Percentiles rank a stretch among this genome's conserved stretches.
Conservation (phyloP, 2,329 filamentous ascomycete species). For the Clarireedia monteithiana region DNA sequence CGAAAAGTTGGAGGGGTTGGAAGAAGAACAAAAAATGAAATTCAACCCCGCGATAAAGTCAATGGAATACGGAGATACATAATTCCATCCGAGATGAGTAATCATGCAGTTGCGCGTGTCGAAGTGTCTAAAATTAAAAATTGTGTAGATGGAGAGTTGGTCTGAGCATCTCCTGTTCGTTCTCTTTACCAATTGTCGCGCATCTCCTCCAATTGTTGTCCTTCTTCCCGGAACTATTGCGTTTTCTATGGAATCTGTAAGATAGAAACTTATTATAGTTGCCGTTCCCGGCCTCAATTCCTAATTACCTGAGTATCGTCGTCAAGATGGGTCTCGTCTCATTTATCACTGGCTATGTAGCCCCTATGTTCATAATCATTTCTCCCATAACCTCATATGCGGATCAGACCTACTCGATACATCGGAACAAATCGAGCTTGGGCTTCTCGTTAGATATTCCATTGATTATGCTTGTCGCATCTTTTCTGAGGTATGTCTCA, state of each 20-base stretch:
- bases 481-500: slow-evolving; percentile 48
- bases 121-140: too few species aligned
- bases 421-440: slow-evolving; percentile 53
- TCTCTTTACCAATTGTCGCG: neutral
- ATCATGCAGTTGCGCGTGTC: too few species aligned
- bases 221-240: neutral
- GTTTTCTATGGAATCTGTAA: slow-evolving; percentile 1
- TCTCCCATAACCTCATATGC: slow-evolving; percentile 59
- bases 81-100: too few species aligned
- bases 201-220: neutral
- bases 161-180: neutral
- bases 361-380: slow-evolving; percentile 55
- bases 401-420: slow-evolving; percentile 59
- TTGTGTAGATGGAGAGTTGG: neutral
- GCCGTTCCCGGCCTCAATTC: slow-evolving; percentile 2
- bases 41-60: neutral
- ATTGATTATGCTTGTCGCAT: slow-evolving; percentile 64
- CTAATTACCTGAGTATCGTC: neutral
- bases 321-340: slow-evolving; percentile 26
- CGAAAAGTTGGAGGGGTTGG: neutral
- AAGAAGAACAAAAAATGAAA: neutral
- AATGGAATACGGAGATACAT: too few species aligned
- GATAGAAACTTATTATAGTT: neutral
- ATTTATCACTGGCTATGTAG: slow-evolving; percentile 45
- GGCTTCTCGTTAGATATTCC: slow-evolving; percentile 66